Conservation (phyloP, 345 rosid species). For the Combretum micranthum region DNA sequence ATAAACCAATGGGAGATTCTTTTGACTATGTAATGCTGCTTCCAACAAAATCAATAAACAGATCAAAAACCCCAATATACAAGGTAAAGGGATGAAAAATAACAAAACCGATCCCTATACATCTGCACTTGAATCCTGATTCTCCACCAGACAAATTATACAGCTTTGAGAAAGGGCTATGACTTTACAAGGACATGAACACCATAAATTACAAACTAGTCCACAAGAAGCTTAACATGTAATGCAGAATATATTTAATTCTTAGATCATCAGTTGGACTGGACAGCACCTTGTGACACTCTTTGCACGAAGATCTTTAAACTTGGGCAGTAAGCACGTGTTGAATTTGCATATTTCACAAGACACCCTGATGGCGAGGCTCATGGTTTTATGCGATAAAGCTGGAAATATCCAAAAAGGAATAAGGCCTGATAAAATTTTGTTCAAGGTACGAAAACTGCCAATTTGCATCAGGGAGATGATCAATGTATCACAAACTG, state of each 20-base stretch:
- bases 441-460: too few relatives aligned
- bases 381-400: too few relatives aligned
- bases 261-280: not conserved
- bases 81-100: not conserved
- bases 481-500: too few relatives aligned
- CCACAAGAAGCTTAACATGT: not conserved
- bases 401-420: too few relatives aligned
- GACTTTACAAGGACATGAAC: slow-evolving; percentile 6
- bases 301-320: not conserved
- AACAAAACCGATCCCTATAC: slow-evolving; percentile 5
- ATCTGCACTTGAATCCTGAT: not conserved
- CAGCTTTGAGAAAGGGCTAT: slow-evolving; percentile 1
- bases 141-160: slow-evolving; percentile 2
- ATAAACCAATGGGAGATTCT: too few relatives aligned
- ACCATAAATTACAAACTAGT: slow-evolving; percentile 1
- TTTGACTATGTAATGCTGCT: too few relatives aligned
- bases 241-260: not conserved
- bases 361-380: too few relatives aligned
- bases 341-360: too few relatives aligned
- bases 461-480: too few relatives aligned
- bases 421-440: too few relatives aligned
- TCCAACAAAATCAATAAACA: too few relatives aligned
- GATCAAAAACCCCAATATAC: slow-evolving; percentile 5
- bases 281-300: not conserved
- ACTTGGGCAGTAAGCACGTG: not conserved